Evolutionary conservation across 2,329 filamentous ascomycete species (phyloP).

Genomic region (Hypomyces perniciosus): DNA sequence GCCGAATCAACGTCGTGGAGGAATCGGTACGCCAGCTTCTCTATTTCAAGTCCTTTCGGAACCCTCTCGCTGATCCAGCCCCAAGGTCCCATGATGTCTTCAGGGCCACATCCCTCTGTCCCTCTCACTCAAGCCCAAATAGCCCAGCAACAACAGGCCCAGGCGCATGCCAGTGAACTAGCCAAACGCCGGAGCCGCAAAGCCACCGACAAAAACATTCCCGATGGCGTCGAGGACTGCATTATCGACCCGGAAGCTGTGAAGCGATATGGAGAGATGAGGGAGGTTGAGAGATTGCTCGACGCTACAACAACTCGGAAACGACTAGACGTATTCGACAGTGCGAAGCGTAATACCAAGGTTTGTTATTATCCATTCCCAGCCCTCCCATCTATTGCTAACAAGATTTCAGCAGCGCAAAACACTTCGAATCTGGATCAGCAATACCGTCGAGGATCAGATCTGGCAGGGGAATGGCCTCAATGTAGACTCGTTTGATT

Average conservation of each 20-base stretch:
- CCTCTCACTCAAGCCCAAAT: constrained; percentile 50
- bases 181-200: constrained; percentile 78
- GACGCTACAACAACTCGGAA: constrained; percentile 95
- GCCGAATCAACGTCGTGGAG: constrained; percentile 44
- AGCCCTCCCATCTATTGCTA: constrained; percentile 1
- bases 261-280: constrained; percentile 73
- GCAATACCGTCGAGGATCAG: constrained; percentile 90
- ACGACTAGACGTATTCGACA: constrained; percentile 82
- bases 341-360: constrained; percentile 40
- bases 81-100: constrained; percentile 51
- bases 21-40: constrained; percentile 40
- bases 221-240: constrained; percentile 79
- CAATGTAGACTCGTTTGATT: constrained; percentile 73
- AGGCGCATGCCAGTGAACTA: constrained; percentile 54
- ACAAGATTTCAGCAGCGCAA: constrained; percentile 55
- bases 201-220: constrained; percentile 91
- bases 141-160: constrained; percentile 44
- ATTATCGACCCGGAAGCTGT: constrained; percentile 72
- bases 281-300: constrained; percentile 79
- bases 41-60: neutral
- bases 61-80: constrained; percentile 11
- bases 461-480: constrained; percentile 74
- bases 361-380: neutral
- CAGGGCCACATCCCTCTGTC: constrained; percentile 44
- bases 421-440: constrained; percentile 89